Conservation (phyloP, 1,284 basidiomycete species). For the Microbotryum violaceum region DNA sequence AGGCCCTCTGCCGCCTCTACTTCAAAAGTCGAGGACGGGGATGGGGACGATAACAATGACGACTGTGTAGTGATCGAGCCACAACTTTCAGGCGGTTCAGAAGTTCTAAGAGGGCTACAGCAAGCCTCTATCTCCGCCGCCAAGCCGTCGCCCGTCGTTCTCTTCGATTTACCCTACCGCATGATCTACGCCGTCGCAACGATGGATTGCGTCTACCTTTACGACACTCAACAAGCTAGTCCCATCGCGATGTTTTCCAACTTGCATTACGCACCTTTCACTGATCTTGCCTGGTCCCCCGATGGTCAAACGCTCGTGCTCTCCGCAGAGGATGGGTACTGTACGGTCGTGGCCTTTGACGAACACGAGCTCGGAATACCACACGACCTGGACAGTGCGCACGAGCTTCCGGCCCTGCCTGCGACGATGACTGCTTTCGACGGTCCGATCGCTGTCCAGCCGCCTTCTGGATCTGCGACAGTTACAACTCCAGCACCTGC, state of each 20-base stretch:
- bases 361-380: constrained; percentile 77
- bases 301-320: constrained; percentile 90
- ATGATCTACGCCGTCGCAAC: constrained; percentile 95
- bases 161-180: constrained; percentile 85
- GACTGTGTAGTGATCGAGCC: no score
- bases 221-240: constrained; percentile 92
- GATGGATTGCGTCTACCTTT: constrained; percentile 89
- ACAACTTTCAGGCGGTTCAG: not conserved
- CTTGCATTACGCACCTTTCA: constrained; percentile 95
- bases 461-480: no score
- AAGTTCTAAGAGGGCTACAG: not conserved
- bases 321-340: constrained; percentile 92
- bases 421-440: no score
- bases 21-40: no score
- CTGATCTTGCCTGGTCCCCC: constrained; percentile 92
- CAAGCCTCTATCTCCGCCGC: not conserved
- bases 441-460: no score
- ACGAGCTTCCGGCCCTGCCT: no score
- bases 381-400: no score
- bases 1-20: no score
- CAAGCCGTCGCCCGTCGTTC: constrained; percentile 47
- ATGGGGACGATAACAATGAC: no score
- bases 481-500: no score
- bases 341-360: constrained; percentile 71
- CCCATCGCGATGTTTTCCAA: constrained; percentile 90